Percentiles rank a stretch among this genome's conserved stretches.
Conservation (phyloP, 1,139 yeast species). For the Schizosaccharomyces versatilis region DNA sequence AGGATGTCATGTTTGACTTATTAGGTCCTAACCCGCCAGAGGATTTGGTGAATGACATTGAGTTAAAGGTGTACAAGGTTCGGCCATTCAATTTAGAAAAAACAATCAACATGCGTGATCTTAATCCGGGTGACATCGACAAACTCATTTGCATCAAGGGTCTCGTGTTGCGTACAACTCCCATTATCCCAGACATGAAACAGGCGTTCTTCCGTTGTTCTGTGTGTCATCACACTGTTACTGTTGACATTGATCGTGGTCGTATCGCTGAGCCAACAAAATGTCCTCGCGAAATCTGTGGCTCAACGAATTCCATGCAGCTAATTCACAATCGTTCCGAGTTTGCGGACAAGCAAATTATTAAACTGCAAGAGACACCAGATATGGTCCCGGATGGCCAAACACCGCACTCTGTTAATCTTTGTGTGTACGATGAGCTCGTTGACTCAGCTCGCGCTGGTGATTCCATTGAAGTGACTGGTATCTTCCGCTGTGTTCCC, state of each 20-base stretch:
- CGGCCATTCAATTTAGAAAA: conserved; percentile 53
- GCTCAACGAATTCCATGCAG: conserved; percentile 72
- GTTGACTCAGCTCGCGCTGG: conserved; percentile 93
- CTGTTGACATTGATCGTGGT: conserved; percentile 86
- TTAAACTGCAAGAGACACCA: conserved; percentile 88
- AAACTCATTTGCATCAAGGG: conserved; percentile 83
- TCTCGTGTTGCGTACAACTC: conserved; percentile 64
- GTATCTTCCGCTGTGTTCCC: conserved; percentile 81
- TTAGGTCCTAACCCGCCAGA: conserved; percentile 26
- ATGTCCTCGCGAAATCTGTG: conserved; percentile 77
- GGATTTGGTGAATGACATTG: conserved; percentile 21
- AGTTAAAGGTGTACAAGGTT: conserved; percentile 54
- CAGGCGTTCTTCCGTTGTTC: conserved; percentile 89
- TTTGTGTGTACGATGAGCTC: conserved; percentile 86
- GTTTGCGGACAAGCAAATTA: conserved; percentile 85
- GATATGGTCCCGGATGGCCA: conserved; percentile 98
- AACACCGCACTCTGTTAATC: conserved; percentile 86
- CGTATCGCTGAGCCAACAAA: conserved; percentile 78
- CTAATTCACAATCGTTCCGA: conserved; percentile 76
- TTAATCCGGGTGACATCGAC: conserved; percentile 81
- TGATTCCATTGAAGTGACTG: conserved; percentile 87
- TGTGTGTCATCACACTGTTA: conserved; percentile 82
- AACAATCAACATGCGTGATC: conserved; percentile 48
- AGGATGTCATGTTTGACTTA: conserved; percentile 68
- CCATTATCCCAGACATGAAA: conserved; percentile 94